Base-by-base conservation (phyloP, 139 green algal genomes). In the Auxenochlorella pyrenoidosa region DNA sequence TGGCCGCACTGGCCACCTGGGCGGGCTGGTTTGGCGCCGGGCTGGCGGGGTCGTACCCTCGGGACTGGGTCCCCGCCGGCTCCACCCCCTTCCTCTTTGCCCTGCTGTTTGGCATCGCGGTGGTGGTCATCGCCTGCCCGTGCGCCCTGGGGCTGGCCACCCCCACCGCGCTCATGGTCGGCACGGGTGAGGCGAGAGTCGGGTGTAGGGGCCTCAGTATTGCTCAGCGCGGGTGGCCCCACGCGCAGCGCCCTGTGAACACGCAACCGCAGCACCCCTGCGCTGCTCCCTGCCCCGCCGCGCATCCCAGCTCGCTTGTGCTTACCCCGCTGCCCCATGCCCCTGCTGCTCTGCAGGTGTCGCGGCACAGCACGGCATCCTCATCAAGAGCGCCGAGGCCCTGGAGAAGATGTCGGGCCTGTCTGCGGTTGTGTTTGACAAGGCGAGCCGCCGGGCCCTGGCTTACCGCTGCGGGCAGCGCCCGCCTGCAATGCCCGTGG, bases 121-220 rank as follows among this genome's bases (percentile, higher is more conserved):
- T 99, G 75, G 84, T 99, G 44, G 97, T 99, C 71, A 97, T 99
- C 65, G 97, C 97, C 75, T 99, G 97, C 94, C 97, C 97, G 75
- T 99, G 97, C 90, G 97, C 94, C 2, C 92, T 98, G 86, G 96
- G 97, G 5, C 93, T 99, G 43, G 97, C 97, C 77, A 99, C 97
- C 18, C 97, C 97, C 72, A 99, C 97, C 4, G 97, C 97, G 0
- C 95, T 99, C 59, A 98, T 99, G 96, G 97, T 99, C 66, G 95
- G 94, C 54, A 98, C 97, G 93, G 83, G 82, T 87, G 38, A 19
- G 82, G 32, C 10, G 5, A 54, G 51, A 32, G 44, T 60, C 36
- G 41, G 79, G 58, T 38, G 0, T 22, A 32, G 59, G 38, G 12
- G 51, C 58, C 59, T n/a, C n/a, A n/a, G n/a, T n/a, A n/a, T n/a